Percentiles rank a stretch among this genome's conserved stretches.
phyloP scores from a whole-genome alignment of 495 filamentous ascomycete species.

The Aspergillus bridgeri region DNA sequence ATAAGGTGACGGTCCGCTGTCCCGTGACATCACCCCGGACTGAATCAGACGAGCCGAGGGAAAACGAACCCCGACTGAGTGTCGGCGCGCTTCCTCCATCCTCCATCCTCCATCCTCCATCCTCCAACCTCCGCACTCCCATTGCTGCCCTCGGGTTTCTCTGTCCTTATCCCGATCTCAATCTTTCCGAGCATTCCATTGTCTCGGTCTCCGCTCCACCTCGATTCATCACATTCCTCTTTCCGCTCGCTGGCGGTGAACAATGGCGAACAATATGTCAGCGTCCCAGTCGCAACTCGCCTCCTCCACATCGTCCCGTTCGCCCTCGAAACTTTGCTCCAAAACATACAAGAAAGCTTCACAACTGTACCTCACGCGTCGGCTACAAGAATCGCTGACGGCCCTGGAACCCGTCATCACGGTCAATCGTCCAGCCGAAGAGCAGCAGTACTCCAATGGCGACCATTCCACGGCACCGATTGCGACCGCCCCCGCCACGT shows the following conservation, averaged over 20 bases:
- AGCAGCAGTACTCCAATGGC: constrained; percentile 37
- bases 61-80: constrained; percentile 7
- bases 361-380: constrained; percentile 86
- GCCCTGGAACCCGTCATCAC: constrained; percentile 76
- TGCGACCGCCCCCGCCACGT: constrained; percentile 65
- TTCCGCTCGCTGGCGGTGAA: constrained; percentile 18
- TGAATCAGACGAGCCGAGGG: constrained; percentile 15
- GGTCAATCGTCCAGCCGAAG: constrained; percentile 21
- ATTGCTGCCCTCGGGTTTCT: neutral
- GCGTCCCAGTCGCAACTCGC: constrained; percentile 45
- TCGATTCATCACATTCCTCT: constrained; percentile 4
- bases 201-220: neutral
- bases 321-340: constrained; percentile 61
- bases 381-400: constrained; percentile 81
- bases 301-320: constrained; percentile 48
- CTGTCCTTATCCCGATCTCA: neutral
- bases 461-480: constrained; percentile 55
- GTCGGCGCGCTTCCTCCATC: neutral
- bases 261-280: constrained; percentile 41
- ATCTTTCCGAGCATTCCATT: neutral
- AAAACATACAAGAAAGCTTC: constrained; percentile 79
- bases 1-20: no score
- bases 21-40: constrained; percentile 17
- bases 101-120: neutral
- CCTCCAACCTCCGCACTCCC: neutral